phyloP scores from a whole-genome alignment of 805 yeast genomes.

The Candida pseudofarinosa region DNA sequence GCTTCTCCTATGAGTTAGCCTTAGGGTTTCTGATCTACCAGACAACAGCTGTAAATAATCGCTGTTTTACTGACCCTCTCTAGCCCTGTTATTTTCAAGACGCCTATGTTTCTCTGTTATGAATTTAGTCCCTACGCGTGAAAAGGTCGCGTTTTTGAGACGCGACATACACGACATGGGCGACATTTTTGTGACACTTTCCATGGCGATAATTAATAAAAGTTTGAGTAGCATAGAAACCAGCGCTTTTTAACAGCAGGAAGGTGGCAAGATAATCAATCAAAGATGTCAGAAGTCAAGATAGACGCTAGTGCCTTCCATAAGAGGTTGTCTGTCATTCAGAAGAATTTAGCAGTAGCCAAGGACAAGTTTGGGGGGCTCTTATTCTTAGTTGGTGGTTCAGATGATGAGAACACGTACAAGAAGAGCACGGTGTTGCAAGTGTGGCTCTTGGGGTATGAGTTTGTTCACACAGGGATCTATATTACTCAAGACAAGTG shows the following conservation, averaged over 20 bases:
- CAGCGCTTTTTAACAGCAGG: not conserved
- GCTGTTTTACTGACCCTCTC: too few species aligned
- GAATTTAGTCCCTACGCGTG: not conserved
- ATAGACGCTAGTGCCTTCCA: slow-evolving; percentile 53
- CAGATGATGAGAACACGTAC: slow-evolving; percentile 85
- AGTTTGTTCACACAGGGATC: slow-evolving; percentile 87
- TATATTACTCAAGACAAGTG: slow-evolving; percentile 57
- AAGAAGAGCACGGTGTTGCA: slow-evolving; percentile 83
- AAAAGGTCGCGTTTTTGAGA: not conserved
- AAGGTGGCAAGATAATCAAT: not conserved
- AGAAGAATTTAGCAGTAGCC: slow-evolving; percentile 25
- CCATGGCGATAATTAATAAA: not conserved
- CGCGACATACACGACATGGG: not conserved
- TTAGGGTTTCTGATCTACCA: not conserved
- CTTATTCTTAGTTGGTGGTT: slow-evolving; percentile 74
- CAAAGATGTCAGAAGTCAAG: slow-evolving; percentile 54
- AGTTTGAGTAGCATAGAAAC: not conserved
- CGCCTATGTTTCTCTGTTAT: slow-evolving; percentile 57
- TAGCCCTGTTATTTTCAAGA: slow-evolving; percentile 68
- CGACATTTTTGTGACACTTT: not conserved
- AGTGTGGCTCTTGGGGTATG: slow-evolving; percentile 90
- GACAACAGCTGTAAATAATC: too few species aligned
- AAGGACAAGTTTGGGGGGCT: slow-evolving; percentile 21
- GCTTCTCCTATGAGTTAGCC: not conserved
- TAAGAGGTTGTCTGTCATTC: slow-evolving; percentile 44